Evolutionary conservation across 164 flowering plant species (phyloP).

Genomic region (Chimonanthus praecox): DNA sequence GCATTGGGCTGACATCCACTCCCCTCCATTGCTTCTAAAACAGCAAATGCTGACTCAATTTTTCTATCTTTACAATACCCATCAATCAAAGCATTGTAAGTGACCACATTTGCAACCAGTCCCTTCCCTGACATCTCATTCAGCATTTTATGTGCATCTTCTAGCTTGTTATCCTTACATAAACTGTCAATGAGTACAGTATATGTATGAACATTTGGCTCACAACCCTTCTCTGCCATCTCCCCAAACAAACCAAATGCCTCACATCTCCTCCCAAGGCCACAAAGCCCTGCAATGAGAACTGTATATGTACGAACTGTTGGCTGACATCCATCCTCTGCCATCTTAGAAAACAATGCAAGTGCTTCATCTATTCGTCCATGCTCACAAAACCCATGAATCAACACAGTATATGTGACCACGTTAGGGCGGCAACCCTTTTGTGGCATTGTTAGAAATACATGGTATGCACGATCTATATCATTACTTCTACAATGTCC

Average conservation of each 20-base stretch:
- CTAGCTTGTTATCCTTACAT: conserved; percentile 55
- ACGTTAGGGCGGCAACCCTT: conserved; percentile 65
- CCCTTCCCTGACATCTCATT: conserved; percentile 40
- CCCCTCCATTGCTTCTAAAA: conserved; percentile 27
- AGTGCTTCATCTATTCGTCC: conserved; percentile 55
- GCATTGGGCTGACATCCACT: conserved; percentile 32
- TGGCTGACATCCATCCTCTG: conserved; percentile 48
- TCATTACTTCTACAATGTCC: conserved; percentile 62
- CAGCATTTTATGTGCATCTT: conserved; percentile 46
- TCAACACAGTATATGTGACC: conserved; percentile 59
- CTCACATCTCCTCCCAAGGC: conserved; percentile 38
- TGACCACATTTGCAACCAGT: conserved; percentile 54
- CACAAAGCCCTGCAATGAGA: conserved; percentile 53
- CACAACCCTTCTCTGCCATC: conserved; percentile 63
- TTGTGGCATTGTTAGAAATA: conserved; percentile 47
- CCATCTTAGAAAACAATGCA: conserved; percentile 52
- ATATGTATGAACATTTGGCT: conserved; percentile 75
- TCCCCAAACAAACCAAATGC: conserved; percentile 49
- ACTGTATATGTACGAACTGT: conserved; percentile 72
- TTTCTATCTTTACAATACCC: conserved; percentile 68
- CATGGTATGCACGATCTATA: conserved; percentile 42
- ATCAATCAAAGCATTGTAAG: conserved; percentile 80
- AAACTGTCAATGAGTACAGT: conserved; percentile 58
- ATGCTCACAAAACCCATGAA: conserved; percentile 74
- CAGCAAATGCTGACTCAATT: conserved; percentile 47